These are phyloP conservation scores for Apiospora malaysiana DNA, from an alignment of 2,329 filamentous ascomycete species.

Conservation along the genomic window DNA sequence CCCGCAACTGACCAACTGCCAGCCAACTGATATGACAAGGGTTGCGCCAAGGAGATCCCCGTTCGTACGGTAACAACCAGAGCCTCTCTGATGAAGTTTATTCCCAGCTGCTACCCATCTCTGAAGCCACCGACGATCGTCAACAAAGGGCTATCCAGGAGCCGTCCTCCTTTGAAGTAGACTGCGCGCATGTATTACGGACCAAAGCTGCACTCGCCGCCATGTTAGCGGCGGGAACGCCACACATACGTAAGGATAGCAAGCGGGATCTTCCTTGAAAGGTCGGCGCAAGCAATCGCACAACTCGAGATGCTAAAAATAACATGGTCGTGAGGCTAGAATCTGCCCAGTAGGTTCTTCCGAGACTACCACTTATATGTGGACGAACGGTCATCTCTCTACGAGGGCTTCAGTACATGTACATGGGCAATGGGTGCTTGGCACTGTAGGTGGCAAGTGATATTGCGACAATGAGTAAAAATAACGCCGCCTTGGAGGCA, in stretches of 20 bases:
- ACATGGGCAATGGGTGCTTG: too few species aligned
- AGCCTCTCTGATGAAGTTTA: too few species aligned
- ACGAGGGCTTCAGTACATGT: too few species aligned
- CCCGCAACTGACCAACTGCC: not conserved
- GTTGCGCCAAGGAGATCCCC: too few species aligned
- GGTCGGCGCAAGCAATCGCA: not conserved
- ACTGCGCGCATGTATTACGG: too few species aligned
- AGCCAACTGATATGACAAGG: too few species aligned
- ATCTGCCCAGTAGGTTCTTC: too few species aligned
- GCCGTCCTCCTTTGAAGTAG: not conserved
- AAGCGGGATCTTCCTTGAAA: not conserved
- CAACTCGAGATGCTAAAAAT: not conserved
- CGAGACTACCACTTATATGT: too few species aligned
- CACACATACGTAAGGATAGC: not conserved
- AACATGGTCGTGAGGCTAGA: too few species aligned
- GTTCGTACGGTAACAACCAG: too few species aligned
- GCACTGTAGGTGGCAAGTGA: too few species aligned
- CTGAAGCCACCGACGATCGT: not conserved
- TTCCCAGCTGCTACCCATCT: not conserved
- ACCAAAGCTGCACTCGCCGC: not conserved
- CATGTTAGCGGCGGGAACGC: not conserved
- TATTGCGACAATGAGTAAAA: not conserved
- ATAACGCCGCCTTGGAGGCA: not conserved
- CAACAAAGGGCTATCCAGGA: not conserved
- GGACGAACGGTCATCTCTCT: too few species aligned